These are phyloP conservation scores for Fimicolochytrium jonesii DNA, from an alignment of 192 early-diverging fungal species.

Conservation along the genomic window DNA sequence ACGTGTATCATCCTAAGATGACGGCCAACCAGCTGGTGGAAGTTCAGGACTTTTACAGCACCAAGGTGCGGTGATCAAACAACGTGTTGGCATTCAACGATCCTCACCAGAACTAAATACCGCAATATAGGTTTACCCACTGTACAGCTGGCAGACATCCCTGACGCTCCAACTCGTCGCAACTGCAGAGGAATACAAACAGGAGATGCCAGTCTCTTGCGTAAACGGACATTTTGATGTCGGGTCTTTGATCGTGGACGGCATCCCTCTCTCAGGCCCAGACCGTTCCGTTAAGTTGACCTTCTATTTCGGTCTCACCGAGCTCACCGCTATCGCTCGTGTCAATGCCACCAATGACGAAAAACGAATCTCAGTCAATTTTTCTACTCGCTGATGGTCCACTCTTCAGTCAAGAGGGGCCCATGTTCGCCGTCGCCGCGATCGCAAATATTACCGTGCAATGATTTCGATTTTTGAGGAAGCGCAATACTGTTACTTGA, in stretches of 20 bases:
- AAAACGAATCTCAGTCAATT: constrained; percentile 1
- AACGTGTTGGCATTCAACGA: too few relatives aligned
- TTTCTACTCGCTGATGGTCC: constrained; percentile 4
- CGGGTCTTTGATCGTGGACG: neutral
- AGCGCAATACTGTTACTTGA: too few relatives aligned
- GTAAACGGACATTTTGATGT: neutral
- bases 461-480: too few relatives aligned
- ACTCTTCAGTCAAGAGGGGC: too few relatives aligned
- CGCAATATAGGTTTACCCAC: neutral
- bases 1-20: neutral
- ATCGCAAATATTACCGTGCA: too few relatives aligned
- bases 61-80: too few relatives aligned
- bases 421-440: too few relatives aligned
- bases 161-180: constrained; percentile 1
- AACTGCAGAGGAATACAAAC: neutral
- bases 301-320: constrained; percentile 18
- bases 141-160: constrained; percentile 1
- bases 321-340: constrained; percentile 6
- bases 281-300: constrained; percentile 4
- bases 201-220: neutral
- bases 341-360: constrained; percentile 3
- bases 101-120: too few relatives aligned
- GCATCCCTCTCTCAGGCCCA: constrained; percentile 6
- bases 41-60: constrained; percentile 9
- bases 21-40: constrained; percentile 4